Conservation (phyloP, 2,329 filamentous ascomycete genomes). For the Diaporthe amygdali region DNA sequence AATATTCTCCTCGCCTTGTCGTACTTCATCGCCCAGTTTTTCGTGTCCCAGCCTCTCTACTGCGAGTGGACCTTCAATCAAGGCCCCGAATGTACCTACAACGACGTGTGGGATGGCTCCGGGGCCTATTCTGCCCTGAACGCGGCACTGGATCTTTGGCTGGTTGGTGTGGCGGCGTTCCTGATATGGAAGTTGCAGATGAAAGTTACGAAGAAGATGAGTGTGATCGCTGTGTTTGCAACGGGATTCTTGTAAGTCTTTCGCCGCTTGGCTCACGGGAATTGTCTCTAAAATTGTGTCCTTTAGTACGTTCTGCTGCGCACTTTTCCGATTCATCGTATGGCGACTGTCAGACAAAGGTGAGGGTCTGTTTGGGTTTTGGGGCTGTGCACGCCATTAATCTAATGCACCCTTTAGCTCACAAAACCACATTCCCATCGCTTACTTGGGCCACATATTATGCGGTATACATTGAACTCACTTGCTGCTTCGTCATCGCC, state of each 20-base stretch:
- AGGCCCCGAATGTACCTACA: not conserved
- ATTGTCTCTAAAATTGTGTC: not conserved
- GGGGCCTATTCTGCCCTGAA: conserved; percentile 18
- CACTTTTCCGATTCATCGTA: conserved; percentile 1
- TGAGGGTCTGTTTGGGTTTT: not conserved
- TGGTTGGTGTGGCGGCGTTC: conserved; percentile 9
- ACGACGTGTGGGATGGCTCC: conserved; percentile 17
- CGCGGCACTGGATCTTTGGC: conserved; percentile 17
- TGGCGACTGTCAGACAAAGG: not conserved
- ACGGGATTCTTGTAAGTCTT: conserved; percentile 4
- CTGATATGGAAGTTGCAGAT: conserved; percentile 23
- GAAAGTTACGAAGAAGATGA: not conserved
- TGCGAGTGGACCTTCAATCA: conserved; percentile 20
- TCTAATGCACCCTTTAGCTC: not conserved
- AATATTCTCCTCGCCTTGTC: not conserved
- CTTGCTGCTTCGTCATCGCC: conserved; percentile 13
- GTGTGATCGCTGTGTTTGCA: conserved; percentile 2
- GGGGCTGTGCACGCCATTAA: accelerated
- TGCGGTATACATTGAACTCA: conserved; percentile 10
- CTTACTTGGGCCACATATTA: conserved; percentile 12
- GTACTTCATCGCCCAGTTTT: conserved; percentile 7
- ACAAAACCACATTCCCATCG: not conserved
- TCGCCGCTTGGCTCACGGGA: accelerated
- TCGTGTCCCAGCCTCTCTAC: conserved; percentile 7
- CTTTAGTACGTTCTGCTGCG: not conserved